These are phyloP conservation scores for Arthroderma sp. DNA, from an alignment of 2,329 filamentous ascomycete species.

Conservation along the genomic window DNA sequence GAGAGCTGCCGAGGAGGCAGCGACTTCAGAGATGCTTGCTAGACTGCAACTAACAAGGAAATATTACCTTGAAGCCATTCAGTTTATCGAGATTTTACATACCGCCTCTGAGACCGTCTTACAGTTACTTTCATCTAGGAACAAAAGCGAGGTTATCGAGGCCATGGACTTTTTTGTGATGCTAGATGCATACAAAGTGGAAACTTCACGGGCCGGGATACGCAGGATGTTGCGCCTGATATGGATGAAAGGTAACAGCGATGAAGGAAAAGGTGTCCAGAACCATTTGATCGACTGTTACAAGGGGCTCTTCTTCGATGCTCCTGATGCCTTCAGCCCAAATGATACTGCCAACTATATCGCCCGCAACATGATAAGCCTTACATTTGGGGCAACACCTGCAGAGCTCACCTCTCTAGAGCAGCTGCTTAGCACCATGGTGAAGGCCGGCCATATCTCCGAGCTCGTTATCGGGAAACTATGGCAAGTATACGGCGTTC, in stretches of 20 bases:
- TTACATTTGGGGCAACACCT: conserved; percentile 89
- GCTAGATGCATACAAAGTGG: conserved; percentile 89
- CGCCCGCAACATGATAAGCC: conserved; percentile 95
- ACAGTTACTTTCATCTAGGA: conserved; percentile 81
- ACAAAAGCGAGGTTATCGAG: conserved; percentile 97
- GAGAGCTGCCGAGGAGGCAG: conserved; percentile 75
- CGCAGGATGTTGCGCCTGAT: conserved; percentile 91
- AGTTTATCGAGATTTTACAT: conserved; percentile 85
- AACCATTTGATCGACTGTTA: conserved; percentile 95
- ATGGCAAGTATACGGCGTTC: conserved; percentile 95
- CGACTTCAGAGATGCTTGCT: conserved; percentile 75
- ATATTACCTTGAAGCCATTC: conserved; percentile 86
- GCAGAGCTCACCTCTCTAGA: conserved; percentile 92
- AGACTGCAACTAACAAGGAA: conserved; percentile 78
- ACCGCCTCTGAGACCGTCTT: conserved; percentile 68
- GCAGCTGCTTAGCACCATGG: conserved; percentile 92
- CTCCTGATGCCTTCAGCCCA: conserved; percentile 71
- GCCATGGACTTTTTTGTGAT: conserved; percentile 98
- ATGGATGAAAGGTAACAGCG: conserved; percentile 98
- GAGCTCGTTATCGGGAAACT: conserved; percentile 80
- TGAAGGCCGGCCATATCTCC: conserved; percentile 78
- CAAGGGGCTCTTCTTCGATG: conserved; percentile 88
- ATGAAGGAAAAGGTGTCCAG: conserved; percentile 96
- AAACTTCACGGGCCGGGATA: conserved; percentile 85
- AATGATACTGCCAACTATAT: conserved; percentile 94